Evolutionary conservation across 495 filamentous ascomycete genomes (phyloP).

Genomic region (Annulohypoxylon stygium): DNA sequence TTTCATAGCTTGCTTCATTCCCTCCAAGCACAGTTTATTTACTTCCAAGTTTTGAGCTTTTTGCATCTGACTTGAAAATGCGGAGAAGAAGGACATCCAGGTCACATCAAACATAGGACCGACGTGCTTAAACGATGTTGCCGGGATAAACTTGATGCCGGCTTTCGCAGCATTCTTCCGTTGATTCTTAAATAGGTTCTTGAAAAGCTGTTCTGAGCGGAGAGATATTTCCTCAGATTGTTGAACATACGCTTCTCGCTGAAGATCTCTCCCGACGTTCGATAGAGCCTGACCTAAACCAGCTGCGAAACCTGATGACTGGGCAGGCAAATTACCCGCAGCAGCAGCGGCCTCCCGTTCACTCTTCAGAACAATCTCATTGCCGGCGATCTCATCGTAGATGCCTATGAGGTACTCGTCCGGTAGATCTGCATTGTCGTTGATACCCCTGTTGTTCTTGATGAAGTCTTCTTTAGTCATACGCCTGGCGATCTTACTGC

Average conservation of each 20-base stretch:
- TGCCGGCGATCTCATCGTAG: conserved; percentile 88
- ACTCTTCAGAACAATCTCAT: conserved; percentile 95
- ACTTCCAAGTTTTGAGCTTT: conserved; percentile 91
- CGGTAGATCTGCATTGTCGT: conserved; percentile 93
- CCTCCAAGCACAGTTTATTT: conserved; percentile 92
- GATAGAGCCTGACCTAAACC: conserved; percentile 90
- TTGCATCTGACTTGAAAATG: conserved; percentile 89
- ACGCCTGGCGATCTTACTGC: conserved; percentile 81
- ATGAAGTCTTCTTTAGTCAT: conserved; percentile 99
- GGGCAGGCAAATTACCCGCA: conserved; percentile 69
- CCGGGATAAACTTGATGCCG: conserved; percentile 84
- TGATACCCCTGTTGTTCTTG: conserved; percentile 98
- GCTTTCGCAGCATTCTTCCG: conserved; percentile 78
- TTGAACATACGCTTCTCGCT: conserved; percentile 92
- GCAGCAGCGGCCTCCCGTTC: conserved; percentile 90
- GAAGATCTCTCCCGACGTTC: conserved; percentile 89
- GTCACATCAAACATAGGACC: conserved; percentile 99
- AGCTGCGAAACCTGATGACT: conserved; percentile 79
- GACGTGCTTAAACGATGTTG: conserved; percentile 92
- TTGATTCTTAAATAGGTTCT: conserved; percentile 87
- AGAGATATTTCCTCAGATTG: conserved; percentile 90
- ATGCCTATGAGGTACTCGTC: conserved; percentile 91
- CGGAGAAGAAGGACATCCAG: conserved; percentile 99
- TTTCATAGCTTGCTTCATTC: conserved; percentile 90
- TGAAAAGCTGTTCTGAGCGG: conserved; percentile 82